Base-by-base conservation (phyloP, 306 rosid genomes). In the Geum urbanum region DNA sequence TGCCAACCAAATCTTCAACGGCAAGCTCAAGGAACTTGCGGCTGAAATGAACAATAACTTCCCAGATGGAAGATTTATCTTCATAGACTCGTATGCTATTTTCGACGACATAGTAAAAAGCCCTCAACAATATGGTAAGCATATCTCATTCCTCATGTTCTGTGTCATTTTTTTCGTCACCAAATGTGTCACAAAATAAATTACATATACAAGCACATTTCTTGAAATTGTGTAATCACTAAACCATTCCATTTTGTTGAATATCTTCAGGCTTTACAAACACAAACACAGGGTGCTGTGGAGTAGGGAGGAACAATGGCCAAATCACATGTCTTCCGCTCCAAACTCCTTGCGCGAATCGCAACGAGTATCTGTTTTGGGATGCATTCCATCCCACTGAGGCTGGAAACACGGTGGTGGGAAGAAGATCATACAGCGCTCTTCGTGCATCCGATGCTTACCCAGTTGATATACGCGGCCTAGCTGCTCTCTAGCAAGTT, bases 321-420 rank as follows among this genome's bases (percentile, higher is more conserved):
- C 96, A 84, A 79, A 86, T 94, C 50, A 91, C 96, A 46, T 94
- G 99, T 76, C 50, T 94, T 22, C 97, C 99, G 0, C 0, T 59
- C 9, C 99, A 94, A 78, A 60, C 86, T 9, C 92, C 99, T n/a
- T 94, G 99, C 74, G 57, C 68, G 16, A 86, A 91, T 69, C 87
- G 99, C 19, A 51, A 54, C 4, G 92, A 70, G 51, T 84, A 66
- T 64, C 71, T 94, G 40, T 94, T 94, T 66, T 94, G 99, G 99
- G 99, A 94, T 82, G 96, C 99, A 46, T 89, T 84, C 76, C 99
- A 94, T 83, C 99, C 99, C 70, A 84, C 96, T 0, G 96, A 91
- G 60, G 87, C 89, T 1, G 97, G 87, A 2, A 88, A 87, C 18
- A 11, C 84, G 5, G 9, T 94, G 1, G 70, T 88, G 10, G 99